Percentiles rank a stretch among this genome's conserved stretches.
These are phyloP conservation scores for Fusarium avenaceum DNA, from an alignment of 2,329 filamentous ascomycete species.

Conservation along the genomic window DNA sequence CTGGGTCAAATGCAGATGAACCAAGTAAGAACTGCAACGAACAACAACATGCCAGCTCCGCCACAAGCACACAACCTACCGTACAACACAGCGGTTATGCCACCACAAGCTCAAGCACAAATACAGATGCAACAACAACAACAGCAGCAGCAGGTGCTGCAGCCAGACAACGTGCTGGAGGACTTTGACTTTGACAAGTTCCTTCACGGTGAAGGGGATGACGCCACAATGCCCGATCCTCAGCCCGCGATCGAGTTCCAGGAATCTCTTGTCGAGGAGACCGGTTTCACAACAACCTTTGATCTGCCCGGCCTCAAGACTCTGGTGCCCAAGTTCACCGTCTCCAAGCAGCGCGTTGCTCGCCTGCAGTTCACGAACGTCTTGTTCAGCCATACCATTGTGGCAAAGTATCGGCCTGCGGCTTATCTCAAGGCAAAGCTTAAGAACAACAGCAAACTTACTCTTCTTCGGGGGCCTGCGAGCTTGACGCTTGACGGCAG, in stretches of 20 bases:
- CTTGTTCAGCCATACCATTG: conserved; percentile 68
- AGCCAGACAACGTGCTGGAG: background rate
- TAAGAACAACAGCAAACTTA: conserved; percentile 67
- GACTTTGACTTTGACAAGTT: conserved; percentile 43
- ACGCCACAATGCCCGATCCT: conserved; percentile 55
- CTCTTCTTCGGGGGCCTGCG: conserved; percentile 67
- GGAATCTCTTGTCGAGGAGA: conserved; percentile 69
- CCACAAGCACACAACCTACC: too few relatives aligned
- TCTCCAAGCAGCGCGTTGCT: conserved; percentile 71
- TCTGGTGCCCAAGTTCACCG: conserved; percentile 63
- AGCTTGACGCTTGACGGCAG: conserved; percentile 73
- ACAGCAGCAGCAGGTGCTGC: background rate
- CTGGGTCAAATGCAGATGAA: background rate
- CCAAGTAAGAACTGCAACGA: too few relatives aligned
- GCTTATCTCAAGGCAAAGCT: conserved; percentile 72
- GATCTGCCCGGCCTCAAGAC: conserved; percentile 71
- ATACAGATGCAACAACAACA: conserved; percentile 16
- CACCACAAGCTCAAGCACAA: background rate
- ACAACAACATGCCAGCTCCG: too few relatives aligned
- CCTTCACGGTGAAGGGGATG: conserved; percentile 44
- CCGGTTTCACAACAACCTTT: conserved; percentile 71
- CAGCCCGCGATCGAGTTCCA: conserved; percentile 51
- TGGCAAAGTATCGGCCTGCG: conserved; percentile 71
- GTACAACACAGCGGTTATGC: background rate
- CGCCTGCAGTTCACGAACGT: conserved; percentile 65